Evolutionary conservation across 306 rosid species (phyloP).

Genomic region (Oemleria cerasiformis): DNA sequence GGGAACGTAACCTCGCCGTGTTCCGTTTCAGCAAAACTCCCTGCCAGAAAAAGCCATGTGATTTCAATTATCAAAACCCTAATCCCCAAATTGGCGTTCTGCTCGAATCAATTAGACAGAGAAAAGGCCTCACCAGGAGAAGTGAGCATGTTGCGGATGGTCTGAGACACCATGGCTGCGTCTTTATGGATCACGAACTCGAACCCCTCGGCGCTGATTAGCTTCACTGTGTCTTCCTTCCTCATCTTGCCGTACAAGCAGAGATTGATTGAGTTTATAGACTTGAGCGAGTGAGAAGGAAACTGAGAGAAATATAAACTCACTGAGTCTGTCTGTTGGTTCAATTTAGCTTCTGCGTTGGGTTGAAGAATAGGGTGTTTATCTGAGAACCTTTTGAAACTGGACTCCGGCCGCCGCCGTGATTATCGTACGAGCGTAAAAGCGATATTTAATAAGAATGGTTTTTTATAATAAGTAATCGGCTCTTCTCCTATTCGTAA

Average conservation of each 20-base stretch:
- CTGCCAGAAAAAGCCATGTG: slow-evolving; percentile 29
- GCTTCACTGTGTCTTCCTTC: slow-evolving; percentile 83
- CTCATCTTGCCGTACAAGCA: slow-evolving; percentile 35
- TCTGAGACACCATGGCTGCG: slow-evolving; percentile 99
- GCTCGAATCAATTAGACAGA: not conserved
- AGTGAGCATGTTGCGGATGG: slow-evolving; percentile 94
- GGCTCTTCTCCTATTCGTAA: too few relatives aligned
- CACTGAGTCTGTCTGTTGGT: not conserved
- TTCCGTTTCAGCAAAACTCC: slow-evolving; percentile 81
- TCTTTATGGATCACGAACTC: slow-evolving; percentile 89
- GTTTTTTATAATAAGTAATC: not conserved
- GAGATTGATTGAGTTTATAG: not conserved
- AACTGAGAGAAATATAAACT: not conserved
- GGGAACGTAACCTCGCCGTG: slow-evolving; percentile 90
- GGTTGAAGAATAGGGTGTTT: not conserved
- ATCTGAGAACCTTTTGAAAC: not conserved
- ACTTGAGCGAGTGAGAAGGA: not conserved
- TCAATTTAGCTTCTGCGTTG: not conserved
- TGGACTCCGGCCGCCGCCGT: not conserved
- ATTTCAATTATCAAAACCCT: slow-evolving; percentile 4
- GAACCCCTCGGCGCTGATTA: slow-evolving; percentile 86
- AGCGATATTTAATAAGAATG: not conserved
- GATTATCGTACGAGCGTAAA: not conserved
- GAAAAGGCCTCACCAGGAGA: slow-evolving; percentile 63
- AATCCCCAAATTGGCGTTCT: slow-evolving; percentile 23